These are phyloP conservation scores for Ganoderma sinense DNA, from an alignment of 1,284 basidiomycete genomes.

Conservation along the genomic window DNA sequence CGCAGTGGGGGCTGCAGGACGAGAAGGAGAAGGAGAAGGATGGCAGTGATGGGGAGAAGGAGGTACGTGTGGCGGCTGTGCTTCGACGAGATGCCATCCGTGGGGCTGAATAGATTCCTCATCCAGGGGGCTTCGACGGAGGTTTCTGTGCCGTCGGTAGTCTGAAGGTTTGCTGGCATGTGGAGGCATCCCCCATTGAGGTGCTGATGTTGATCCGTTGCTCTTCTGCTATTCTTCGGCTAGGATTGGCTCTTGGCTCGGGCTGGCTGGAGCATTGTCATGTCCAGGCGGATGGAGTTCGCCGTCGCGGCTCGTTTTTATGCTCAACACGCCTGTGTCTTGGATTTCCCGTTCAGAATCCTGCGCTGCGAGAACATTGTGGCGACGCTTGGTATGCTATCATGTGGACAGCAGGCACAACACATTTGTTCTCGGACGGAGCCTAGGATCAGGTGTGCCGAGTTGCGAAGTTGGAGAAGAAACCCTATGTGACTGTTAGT, in stretches of 20 bases:
- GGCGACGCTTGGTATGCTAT: too few species aligned
- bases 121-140: not conserved
- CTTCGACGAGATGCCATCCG: not conserved
- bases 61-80: not conserved
- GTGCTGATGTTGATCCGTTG: not conserved
- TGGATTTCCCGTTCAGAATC: not conserved
- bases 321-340: too few species aligned
- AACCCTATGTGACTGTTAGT: not conserved
- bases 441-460: not conserved
- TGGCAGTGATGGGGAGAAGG: not conserved
- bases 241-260: too few species aligned
- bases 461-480: not conserved
- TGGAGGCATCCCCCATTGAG: not conserved
- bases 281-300: too few species aligned
- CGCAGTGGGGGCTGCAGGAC: constrained; percentile 21
- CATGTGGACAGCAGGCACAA: not conserved
- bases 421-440: too few species aligned
- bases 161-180: not conserved
- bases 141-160: not conserved
- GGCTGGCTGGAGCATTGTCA: too few species aligned
- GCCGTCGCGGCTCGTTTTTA: too few species aligned
- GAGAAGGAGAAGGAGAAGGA: not conserved
- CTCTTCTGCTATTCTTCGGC: too few species aligned
- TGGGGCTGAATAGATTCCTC: not conserved
- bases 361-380: not conserved